These are phyloP conservation scores for Paraphoma sp. DNA, from an alignment of 2,329 filamentous ascomycete species.

Conservation along the genomic window DNA sequence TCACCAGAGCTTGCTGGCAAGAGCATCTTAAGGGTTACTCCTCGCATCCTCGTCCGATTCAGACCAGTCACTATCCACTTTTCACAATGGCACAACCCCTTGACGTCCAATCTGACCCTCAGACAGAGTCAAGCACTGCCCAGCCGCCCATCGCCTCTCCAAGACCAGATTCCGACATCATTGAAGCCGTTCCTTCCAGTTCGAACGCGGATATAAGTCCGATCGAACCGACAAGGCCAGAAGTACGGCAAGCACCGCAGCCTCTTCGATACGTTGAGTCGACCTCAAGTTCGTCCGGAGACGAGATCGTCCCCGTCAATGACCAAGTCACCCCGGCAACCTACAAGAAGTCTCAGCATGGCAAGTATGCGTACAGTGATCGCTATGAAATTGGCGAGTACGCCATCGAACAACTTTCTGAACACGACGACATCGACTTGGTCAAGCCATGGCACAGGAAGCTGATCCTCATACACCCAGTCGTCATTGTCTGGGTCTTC, in stretches of 20 bases:
- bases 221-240: neutral
- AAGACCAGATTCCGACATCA: neutral
- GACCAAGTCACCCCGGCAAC: neutral
- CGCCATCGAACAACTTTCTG: conserved; percentile 2
- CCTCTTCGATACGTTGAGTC: conserved; percentile 7
- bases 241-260: neutral
- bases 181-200: neutral
- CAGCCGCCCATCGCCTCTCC: neutral
- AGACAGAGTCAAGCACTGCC: neutral
- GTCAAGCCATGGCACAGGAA: conserved; percentile 8
- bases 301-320: conserved; percentile 1
- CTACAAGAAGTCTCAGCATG: conserved; percentile 3
- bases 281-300: conserved; percentile 2
- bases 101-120: neutral
- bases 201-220: neutral
- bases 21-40: neutral
- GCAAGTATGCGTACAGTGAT: conserved; percentile 7
- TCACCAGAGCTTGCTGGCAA: neutral
- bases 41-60: neutral
- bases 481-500: conserved; percentile 9
- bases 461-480: conserved; percentile 3
- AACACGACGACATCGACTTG: conserved; percentile 4
- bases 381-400: conserved; percentile 6
- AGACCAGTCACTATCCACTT: conserved; percentile 1
- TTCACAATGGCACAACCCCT: neutral